Base-by-base conservation (phyloP, 306 rosid genomes). In the Purshia tridentata region DNA sequence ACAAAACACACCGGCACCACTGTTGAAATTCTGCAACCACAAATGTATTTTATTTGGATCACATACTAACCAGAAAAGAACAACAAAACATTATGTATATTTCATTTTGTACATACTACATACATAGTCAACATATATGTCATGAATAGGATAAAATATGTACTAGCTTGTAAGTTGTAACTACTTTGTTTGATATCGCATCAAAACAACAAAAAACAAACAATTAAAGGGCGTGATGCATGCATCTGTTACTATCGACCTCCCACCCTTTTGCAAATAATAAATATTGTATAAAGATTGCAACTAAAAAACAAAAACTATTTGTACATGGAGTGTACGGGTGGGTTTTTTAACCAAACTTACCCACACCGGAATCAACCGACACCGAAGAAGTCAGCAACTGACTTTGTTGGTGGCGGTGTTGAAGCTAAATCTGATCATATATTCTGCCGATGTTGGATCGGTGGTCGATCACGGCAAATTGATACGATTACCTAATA, bases 21-120 rank as follows among this genome's bases (percentile, higher is more conserved):
- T 53, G 35, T 72, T 71, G 66, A 45, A 67, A 66, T 66, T 51
- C 61, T 62, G 53, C 71, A 23, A 73, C 75, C 74, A 44, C 70
- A 12, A 57, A 50, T 48, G 3, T 53, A 57, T 68, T 75, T 51
- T 70, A 78, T 54, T 81, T 60, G 41, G 23, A 35, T 70, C 59
- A 78, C 61, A 53, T 15, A 57, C 47, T 22, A 49, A 57, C 69
- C 57, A 35, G 57, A 13, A 50, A 47, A 60, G 6, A 40, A 73
- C 65, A 50, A 58, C 15, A 42, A 49, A 9, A 15, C 55, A 50
- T 50, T 54, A 51, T 44, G 16, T 60, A 56, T 37, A 7, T 14
- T 4, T 16, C 6, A 14, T 64, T 53, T 2, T 37, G 23, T 39
- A 13, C 18, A 15, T 20, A 13, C 16, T 50, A 39, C 48, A 51